phyloP scores from a whole-genome alignment of 441 rosid species.

The Pelargonium cotyledonis region DNA sequence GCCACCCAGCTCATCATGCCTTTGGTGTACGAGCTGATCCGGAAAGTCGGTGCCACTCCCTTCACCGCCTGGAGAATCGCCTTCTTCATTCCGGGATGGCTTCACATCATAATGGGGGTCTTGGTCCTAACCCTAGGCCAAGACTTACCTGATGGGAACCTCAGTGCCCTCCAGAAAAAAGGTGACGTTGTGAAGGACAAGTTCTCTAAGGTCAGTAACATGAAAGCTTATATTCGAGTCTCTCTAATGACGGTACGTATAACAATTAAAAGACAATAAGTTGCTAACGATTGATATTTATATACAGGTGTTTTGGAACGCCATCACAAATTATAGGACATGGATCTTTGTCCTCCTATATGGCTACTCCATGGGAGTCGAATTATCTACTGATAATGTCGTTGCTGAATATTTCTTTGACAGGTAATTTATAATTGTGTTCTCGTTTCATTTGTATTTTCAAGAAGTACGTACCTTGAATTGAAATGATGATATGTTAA shows the following conservation, averaged over 20 bases:
- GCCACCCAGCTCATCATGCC: constrained; percentile 20
- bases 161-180: constrained; percentile 9
- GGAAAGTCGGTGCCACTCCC: constrained; percentile 15
- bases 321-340: constrained; percentile 70
- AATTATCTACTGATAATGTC: constrained; percentile 67
- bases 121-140: constrained; percentile 10
- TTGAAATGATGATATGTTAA: neutral
- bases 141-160: constrained; percentile 20
- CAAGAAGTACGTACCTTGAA: no score
- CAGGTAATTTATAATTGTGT: constrained; percentile 30
- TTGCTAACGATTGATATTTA: no score
- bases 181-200: constrained; percentile 17
- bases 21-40: constrained; percentile 12
- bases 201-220: constrained; percentile 8
- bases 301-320: constrained; percentile 70
- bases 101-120: constrained; percentile 15
- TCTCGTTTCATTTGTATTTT: no score
- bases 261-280: no score
- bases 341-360: constrained; percentile 78
- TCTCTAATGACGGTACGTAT: no score
- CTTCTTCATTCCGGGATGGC: constrained; percentile 16
- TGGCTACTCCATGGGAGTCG: constrained; percentile 81
- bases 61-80: constrained; percentile 20
- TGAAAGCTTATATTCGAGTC: no score
- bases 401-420: constrained; percentile 74